Evolutionary conservation across 169 alveolate species (phyloP), one percentile per base, ranked within the genome.

Genomic region (Cryptosporidium baileyi): DNA sequence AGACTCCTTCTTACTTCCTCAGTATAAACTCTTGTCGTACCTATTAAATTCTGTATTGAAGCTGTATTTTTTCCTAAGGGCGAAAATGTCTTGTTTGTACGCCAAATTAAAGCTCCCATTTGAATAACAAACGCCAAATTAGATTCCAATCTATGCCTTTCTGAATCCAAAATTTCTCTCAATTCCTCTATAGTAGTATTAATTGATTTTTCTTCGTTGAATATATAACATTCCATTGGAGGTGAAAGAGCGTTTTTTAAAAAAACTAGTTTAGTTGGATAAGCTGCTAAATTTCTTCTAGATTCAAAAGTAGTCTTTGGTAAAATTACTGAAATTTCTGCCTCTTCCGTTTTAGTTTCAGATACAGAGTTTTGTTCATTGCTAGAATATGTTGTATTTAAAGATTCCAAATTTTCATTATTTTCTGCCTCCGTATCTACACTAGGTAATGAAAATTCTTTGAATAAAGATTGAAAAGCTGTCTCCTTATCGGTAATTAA

Each of bases 401-500:
- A 4, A 13, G 19, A 6, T 8, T 11, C 26, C n/a, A 13, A n/a
- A 17, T 57, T 38, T 11, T 3, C 11, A 57, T 22, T 30, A 5
- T 5, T 0, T 13, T 5, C 63, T 30, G 26, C 13, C n/a, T 30
- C 63, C 26, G 22, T n/a, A 57, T 57, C 40, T 5, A 30, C 40
- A 11, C 13, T 13, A 19, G 63, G 63, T 1, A 57, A 30, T 24
- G 63, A 2, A 22, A 74, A 74, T 11, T 74, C 85, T 36, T 74
- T 51, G 19, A 74, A 54, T 26, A 74, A 52, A 0, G 85, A 38
- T 13, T 74, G 85, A 32, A 51, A 74, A 2, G 67, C 85, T 2
- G 85, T 74, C 30, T 74, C 85, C 49, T 51, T 74, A 26, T 74
- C 85, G 13, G 85, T 74, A 22, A 74, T 74, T 4, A 74, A 47